Base-by-base conservation (phyloP, 2,329 filamentous ascomycete genomes). In the Calonectria henricotiae region DNA sequence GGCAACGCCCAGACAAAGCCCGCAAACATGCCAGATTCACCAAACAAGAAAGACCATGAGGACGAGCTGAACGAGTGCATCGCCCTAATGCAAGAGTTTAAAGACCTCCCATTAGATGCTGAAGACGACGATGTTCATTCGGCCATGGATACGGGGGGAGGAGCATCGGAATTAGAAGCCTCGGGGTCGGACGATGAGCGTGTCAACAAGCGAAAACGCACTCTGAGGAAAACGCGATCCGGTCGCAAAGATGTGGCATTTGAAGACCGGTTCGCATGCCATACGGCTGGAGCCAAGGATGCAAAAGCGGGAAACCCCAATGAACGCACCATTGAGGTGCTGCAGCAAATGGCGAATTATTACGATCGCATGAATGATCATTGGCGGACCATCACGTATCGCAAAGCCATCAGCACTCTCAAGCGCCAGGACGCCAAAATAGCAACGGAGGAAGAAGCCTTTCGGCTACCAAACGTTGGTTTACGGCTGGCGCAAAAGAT, bases 401-500 rank as follows among this genome's bases (percentile, higher is more conserved):
- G 94, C 39, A 93, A 91, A 79, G 94, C 89, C 13, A 93, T 97
- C 62, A 85, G 86, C n/a, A 92, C 90, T 3, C 86, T 98, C 13
- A 90, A 90, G 51, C 91, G 89, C 58, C 92, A 95, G 71, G 79
- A 84, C 0, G 76, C 74, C 58, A 92, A 90, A 78, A 89, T 98
- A 69, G 85, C 82, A 4, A 95, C 92, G 0, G 90, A 89, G 68
- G 87, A 90, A 60, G 88, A 97, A 80, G 96, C 95, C 0, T 83
- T 87, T 12, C 80, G 83, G 2, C 86, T 98, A 1, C 90, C 90
- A 0, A 88, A 87, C 68, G 90, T 98, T 41, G 95, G 95, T 8
- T 77, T 85, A 12, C 88, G 93, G 1, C 84, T 98, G 1, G 95
- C 95, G 0, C 86, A 89, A 30, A 98, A 98, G 80, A 96, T 98